These are phyloP conservation scores for Cinchona pubescens DNA, from an alignment of 257 asterid species.

Conservation along the genomic window DNA sequence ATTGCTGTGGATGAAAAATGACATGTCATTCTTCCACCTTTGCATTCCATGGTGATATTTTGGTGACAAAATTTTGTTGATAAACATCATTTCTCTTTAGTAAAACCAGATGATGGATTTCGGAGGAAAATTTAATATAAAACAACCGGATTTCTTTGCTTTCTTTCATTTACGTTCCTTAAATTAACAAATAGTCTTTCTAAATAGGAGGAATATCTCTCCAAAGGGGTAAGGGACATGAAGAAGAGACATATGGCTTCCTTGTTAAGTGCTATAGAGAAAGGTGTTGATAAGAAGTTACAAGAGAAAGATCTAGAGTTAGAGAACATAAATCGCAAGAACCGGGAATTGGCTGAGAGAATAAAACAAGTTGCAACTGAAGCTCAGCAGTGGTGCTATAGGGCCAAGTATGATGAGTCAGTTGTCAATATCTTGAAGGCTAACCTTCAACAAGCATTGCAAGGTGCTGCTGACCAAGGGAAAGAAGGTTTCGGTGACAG, in stretches of 20 bases:
- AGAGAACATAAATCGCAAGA: conserved; percentile 55
- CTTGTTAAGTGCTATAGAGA: conserved; percentile 51
- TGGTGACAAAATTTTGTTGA: no score
- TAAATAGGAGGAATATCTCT: conserved; percentile 60
- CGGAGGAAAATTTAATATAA: neutral
- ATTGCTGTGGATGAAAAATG: no score
- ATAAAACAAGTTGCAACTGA: conserved; percentile 63
- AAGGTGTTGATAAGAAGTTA: conserved; percentile 42
- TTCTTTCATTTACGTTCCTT: neutral
- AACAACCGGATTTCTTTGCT: neutral
- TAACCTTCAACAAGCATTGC: conserved; percentile 64
- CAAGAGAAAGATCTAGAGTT: conserved; percentile 65
- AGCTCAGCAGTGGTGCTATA: conserved; percentile 79
- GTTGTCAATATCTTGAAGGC: conserved; percentile 57
- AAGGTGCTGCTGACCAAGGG: conserved; percentile 37
- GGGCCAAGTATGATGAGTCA: conserved; percentile 84
- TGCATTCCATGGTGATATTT: no score
- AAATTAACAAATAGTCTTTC: conserved; percentile 13
- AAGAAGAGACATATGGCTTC: conserved; percentile 69
- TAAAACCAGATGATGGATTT: neutral
- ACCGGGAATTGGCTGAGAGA: conserved; percentile 64
- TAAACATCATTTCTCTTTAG: no score
- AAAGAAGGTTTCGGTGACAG: conserved; percentile 76
- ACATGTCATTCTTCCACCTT: no score
- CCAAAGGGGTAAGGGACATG: conserved; percentile 58